Base-by-base conservation (phyloP, 768 basidiomycete genomes). In the Lactarius psammicola region DNA sequence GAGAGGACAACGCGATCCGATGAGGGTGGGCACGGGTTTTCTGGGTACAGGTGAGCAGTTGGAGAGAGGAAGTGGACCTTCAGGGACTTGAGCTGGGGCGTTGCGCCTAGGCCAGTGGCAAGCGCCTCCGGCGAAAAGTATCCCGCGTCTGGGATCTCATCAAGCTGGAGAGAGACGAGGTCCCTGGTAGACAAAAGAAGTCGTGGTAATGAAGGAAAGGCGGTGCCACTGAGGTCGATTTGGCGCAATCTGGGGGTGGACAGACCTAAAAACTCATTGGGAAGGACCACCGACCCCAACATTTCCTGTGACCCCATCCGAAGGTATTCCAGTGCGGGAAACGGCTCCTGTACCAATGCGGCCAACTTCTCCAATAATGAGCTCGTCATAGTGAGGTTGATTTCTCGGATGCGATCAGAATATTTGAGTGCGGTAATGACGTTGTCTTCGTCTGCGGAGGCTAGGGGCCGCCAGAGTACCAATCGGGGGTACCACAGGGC, bases 311-410 rank as follows among this genome's bases (percentile, higher is more conserved):
- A 58, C 5, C 51, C 53, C 17, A 63, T 61, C 23, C 51, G 51
- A 46, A 67, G 60, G 28, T 54, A 34, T 33, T 59, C 46, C 1
- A 67, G 42, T 9, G 4, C n/a, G 0, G 62, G 66, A 36, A 59
- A 62, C 34, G 57, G 51, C 1, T 54, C 51, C 56, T 55, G 56
- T 28, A 59, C 60, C 26, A 63, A 31, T 1, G 57, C 33, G 4
- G 57, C n/a, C 33, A 63, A 17, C 28, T 59, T 63, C 44, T 53
- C 61, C 18, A 63, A 17, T 4, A 67, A 42, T 2, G 61, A 38
- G 26, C 56, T 49, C 15, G 66, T 67, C 18, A 67, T 17, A 0
- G 57, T 63, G 56, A 67, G 60, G n/a, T 63, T 67, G 66, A 67
- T 63, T 36, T 67, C 56, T 40, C 57, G 40, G 31, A 67, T 63